Conservation (phyloP, 1,284 basidiomycete species). For the Calocybe gambosa region DNA sequence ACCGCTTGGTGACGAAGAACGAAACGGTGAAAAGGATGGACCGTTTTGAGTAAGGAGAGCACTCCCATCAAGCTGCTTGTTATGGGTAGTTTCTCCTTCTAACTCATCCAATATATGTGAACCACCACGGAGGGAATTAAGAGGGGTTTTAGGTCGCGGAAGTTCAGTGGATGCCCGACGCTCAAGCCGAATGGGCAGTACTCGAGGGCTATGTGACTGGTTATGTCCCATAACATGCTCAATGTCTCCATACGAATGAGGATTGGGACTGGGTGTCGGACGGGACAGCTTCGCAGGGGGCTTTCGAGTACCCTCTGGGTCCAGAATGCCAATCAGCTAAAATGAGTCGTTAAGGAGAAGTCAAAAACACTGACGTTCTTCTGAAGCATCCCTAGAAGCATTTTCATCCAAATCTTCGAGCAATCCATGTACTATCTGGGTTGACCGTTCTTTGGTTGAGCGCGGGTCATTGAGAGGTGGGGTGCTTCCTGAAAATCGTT, state of each 20-base stretch:
- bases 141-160: slow-evolving; percentile 36
- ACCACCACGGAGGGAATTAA: slow-evolving; percentile 27
- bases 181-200: slow-evolving; percentile 20
- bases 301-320: slow-evolving; percentile 43
- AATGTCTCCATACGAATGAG: slow-evolving; percentile 18
- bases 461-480: slow-evolving; percentile 13
- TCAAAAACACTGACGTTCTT: slow-evolving; percentile 33
- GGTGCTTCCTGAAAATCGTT: slow-evolving; percentile 19
- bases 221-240: slow-evolving; percentile 22
- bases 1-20: slow-evolving; percentile 13
- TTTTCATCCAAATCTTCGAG: slow-evolving; percentile 13
- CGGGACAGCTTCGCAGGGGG: slow-evolving; percentile 29
- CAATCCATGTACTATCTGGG: slow-evolving; percentile 11
- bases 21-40: slow-evolving; percentile 15
- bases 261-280: slow-evolving; percentile 23
- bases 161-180: slow-evolving; percentile 25
- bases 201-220: slow-evolving; percentile 29
- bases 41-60: slow-evolving; percentile 48
- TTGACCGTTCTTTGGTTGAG: slow-evolving; percentile 3
- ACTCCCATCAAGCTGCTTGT: slow-evolving; percentile 52
- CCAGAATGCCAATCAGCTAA: too few relatives aligned
- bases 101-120: slow-evolving; percentile 28
- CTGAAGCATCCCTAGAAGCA: slow-evolving; percentile 35
- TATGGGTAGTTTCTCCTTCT: slow-evolving; percentile 30
- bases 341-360: neutral